A percentile compares a stretch with the other conserved stretches of the same genome.
Evolutionary conservation across 352 stramenopile species (phyloP).

Genomic region (Paralagenidium karlingii): DNA sequence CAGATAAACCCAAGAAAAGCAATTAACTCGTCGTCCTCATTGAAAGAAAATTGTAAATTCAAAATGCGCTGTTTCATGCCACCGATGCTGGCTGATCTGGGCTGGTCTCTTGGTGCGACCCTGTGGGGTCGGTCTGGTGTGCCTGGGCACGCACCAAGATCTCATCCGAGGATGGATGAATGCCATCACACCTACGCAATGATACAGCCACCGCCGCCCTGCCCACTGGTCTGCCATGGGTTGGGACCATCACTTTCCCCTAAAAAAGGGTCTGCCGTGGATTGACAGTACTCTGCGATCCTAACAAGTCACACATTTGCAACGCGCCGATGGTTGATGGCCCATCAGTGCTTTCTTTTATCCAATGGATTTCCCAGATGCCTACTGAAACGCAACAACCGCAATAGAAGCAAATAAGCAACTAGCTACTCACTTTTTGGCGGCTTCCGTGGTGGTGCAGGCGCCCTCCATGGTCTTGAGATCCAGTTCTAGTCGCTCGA

Average conservation of each 20-base stretch:
- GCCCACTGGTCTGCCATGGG: constrained; percentile 52
- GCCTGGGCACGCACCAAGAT: background rate
- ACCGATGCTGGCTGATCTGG: background rate
- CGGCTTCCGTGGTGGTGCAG: constrained; percentile 64
- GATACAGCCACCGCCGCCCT: constrained; percentile 43
- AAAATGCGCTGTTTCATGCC: background rate
- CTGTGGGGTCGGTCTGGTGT: background rate
- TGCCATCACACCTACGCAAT: too few species aligned
- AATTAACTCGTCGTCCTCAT: background rate
- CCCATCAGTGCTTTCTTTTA: background rate
- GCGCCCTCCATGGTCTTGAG: constrained; percentile 67
- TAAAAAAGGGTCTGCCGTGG: constrained; percentile 54
- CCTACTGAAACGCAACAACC: background rate
- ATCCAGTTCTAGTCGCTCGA: constrained; percentile 62
- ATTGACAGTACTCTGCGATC: constrained; percentile 64
- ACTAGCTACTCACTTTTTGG: constrained; percentile 43
- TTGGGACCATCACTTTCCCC: constrained; percentile 64
- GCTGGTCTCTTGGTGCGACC: background rate
- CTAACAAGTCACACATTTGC: too few species aligned
- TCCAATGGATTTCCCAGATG: background rate
- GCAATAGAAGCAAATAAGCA: background rate
- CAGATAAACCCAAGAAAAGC: constrained; percentile 18
- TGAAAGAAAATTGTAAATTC: background rate
- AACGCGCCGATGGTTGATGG: background rate
- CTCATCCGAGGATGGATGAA: background rate